These are phyloP conservation scores for Yamadazyma siamensis DNA, from an alignment of 1,139 yeast species.

Conservation along the genomic window DNA sequence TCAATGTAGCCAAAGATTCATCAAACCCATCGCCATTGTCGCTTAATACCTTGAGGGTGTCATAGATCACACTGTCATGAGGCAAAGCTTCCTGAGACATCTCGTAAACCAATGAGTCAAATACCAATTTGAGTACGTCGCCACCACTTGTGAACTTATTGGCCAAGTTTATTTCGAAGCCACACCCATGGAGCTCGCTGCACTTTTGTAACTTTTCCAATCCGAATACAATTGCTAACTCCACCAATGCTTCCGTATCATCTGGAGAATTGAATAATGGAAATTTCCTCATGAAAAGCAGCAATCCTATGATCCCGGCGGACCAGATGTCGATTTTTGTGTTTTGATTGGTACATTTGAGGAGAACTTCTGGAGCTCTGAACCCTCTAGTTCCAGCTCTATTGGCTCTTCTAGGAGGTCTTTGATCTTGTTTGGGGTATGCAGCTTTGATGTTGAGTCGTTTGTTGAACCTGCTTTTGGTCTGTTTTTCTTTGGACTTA, in stretches of 20 bases:
- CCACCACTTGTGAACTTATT: conserved; percentile 19
- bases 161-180: conserved; percentile 61
- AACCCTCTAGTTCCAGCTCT: conserved; percentile 98
- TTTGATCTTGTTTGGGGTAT: conserved; percentile 73
- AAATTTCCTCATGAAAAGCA: conserved; percentile 68
- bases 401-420: conserved; percentile 91
- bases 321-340: conserved; percentile 89
- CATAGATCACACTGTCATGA: conserved; percentile 34
- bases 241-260: conserved; percentile 88
- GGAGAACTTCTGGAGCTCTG: conserved; percentile 89
- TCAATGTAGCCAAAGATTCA: conserved; percentile 5
- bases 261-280: conserved; percentile 89
- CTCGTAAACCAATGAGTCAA: conserved; percentile 31
- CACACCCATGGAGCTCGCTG: conserved; percentile 85
- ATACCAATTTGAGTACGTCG: conserved; percentile 30
- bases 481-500: conserved; percentile 20
- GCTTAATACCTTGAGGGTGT: conserved; percentile 33
- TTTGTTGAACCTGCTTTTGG: conserved; percentile 25
- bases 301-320: conserved; percentile 80
- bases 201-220: conserved; percentile 66
- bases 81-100: conserved; percentile 35
- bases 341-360: conserved; percentile 83
- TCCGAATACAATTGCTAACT: conserved; percentile 83
- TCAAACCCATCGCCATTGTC: conserved; percentile 16
- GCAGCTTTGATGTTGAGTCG: conserved; percentile 54